Percentiles rank a stretch among this genome's conserved stretches.
Evolutionary conservation across 148 eudicot genomes (phyloP).

Genomic region (Dysphania ambrosioides): DNA sequence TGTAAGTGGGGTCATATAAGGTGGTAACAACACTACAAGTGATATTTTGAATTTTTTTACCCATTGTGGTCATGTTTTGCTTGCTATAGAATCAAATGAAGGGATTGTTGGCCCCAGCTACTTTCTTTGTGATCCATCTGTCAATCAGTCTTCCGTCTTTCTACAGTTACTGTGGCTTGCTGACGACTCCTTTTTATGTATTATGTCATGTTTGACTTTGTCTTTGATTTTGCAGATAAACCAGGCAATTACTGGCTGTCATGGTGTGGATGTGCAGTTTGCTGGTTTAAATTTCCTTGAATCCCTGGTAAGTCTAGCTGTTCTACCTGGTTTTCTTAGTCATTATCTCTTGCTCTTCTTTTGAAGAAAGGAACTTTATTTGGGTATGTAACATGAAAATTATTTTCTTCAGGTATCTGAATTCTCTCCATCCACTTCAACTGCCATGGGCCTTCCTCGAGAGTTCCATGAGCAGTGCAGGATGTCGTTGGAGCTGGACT

Average conservation of each 20-base stretch:
- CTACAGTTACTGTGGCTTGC: too few relatives aligned
- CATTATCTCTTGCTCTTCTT: slow-evolving; percentile 2
- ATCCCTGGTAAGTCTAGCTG: slow-evolving; percentile 57
- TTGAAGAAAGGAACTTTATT: not conserved
- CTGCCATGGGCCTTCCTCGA: slow-evolving; percentile 93
- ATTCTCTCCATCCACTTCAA: slow-evolving; percentile 85
- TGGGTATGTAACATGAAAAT: not conserved
- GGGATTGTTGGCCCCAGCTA: too few relatives aligned
- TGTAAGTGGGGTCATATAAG: too few relatives aligned
- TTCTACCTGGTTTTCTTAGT: not conserved
- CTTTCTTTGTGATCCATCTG: too few relatives aligned
- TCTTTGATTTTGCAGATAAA: slow-evolving; percentile 53
- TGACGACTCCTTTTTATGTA: too few relatives aligned
- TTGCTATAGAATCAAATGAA: too few relatives aligned
- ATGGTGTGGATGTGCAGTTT: slow-evolving; percentile 72
- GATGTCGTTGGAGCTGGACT: slow-evolving; percentile 66
- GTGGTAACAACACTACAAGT: too few relatives aligned
- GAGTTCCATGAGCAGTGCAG: slow-evolving; percentile 95
- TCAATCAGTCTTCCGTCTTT: too few relatives aligned
- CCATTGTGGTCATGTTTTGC: too few relatives aligned
- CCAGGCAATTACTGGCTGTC: slow-evolving; percentile 63
- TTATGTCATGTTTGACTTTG: slow-evolving; percentile 9
- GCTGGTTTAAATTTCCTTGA: slow-evolving; percentile 80
- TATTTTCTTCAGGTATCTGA: slow-evolving; percentile 66
- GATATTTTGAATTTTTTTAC: too few relatives aligned